Evolutionary conservation across 768 basidiomycete species (phyloP).

Genomic region (Thelephora aurantiotincta): DNA sequence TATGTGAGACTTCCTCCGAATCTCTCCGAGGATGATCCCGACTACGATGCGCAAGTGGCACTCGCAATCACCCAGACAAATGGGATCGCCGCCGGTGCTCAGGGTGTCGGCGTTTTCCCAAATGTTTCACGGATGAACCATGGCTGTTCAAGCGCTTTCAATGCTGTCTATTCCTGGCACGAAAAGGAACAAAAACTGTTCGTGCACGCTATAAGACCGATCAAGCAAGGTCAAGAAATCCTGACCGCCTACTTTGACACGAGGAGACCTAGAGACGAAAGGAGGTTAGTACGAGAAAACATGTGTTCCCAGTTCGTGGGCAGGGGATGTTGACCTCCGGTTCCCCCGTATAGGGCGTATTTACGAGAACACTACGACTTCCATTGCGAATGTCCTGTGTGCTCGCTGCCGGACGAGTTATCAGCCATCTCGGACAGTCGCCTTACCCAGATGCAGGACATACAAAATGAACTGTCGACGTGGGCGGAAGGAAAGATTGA

Average conservation of each 20-base stretch:
- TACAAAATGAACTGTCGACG: slow-evolving; percentile 29
- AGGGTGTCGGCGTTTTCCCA: slow-evolving; percentile 49
- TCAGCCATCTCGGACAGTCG: slow-evolving; percentile 39
- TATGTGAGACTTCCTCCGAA: slow-evolving; percentile 36
- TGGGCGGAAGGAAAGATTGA: slow-evolving; percentile 34
- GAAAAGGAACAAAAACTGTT: slow-evolving; percentile 32
- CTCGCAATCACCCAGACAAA: slow-evolving; percentile 59
- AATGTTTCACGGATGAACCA: slow-evolving; percentile 54
- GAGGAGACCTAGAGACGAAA: slow-evolving; percentile 33
- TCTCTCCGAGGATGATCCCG: slow-evolving; percentile 20
- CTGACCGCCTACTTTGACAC: slow-evolving; percentile 49
- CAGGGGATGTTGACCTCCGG: not conserved
- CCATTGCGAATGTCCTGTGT: slow-evolving; percentile 41
- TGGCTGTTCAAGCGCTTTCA: slow-evolving; percentile 54
- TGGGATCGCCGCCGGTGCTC: slow-evolving; percentile 35
- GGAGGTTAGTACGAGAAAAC: slow-evolving; percentile 25
- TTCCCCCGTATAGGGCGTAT: slow-evolving; percentile 24
- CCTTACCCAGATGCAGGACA: slow-evolving; percentile 28
- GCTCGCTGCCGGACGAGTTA: slow-evolving; percentile 33
- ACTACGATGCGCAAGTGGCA: slow-evolving; percentile 27
- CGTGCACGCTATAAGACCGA: slow-evolving; percentile 43
- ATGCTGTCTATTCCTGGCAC: slow-evolving; percentile 49
- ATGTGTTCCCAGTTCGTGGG: slow-evolving; percentile 1
- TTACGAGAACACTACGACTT: slow-evolving; percentile 41
- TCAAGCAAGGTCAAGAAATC: slow-evolving; percentile 44